Evolutionary conservation across 495 filamentous ascomycete species (phyloP).

Genomic region (Hypoxylon trugodes): DNA sequence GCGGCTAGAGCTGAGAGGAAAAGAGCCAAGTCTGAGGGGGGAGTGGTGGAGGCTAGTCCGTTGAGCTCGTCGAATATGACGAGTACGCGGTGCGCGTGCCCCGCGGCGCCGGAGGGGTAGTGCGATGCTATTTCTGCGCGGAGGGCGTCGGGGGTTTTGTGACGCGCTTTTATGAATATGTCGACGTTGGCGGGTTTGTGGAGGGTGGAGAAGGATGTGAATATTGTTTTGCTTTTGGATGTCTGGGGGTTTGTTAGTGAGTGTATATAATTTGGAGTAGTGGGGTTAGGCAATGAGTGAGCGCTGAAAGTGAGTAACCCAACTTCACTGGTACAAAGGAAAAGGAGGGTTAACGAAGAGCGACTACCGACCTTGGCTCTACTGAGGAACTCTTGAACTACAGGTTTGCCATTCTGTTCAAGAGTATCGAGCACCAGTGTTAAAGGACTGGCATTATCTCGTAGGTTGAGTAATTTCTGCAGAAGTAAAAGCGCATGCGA

Average conservation of each 20-base stretch:
- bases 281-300: too few species aligned
- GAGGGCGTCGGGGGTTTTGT: constrained; percentile 62
- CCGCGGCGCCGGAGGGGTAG: constrained; percentile 49
- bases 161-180: constrained; percentile 68
- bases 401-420: constrained; percentile 78
- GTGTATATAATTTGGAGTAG: too few species aligned
- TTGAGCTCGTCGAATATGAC: constrained; percentile 72
- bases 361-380: constrained; percentile 70
- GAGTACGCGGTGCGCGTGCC: constrained; percentile 55
- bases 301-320: too few species aligned
- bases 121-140: constrained; percentile 65
- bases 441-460: constrained; percentile 84
- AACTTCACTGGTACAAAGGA: too few species aligned
- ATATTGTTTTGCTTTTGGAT: constrained; percentile 67
- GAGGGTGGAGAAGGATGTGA: constrained; percentile 78
- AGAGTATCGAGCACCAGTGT: constrained; percentile 85
- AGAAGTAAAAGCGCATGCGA: constrained; percentile 89
- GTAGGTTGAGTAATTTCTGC: constrained; percentile 78
- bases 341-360: too few species aligned
- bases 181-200: constrained; percentile 63
- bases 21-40: constrained; percentile 54
- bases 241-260: constrained; percentile 45
- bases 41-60: constrained; percentile 51
- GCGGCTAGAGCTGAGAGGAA: constrained; percentile 66
- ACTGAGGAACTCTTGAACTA: constrained; percentile 76